Conservation (phyloP, 352 stramenopile species). For the Globisporangium spinosum region DNA sequence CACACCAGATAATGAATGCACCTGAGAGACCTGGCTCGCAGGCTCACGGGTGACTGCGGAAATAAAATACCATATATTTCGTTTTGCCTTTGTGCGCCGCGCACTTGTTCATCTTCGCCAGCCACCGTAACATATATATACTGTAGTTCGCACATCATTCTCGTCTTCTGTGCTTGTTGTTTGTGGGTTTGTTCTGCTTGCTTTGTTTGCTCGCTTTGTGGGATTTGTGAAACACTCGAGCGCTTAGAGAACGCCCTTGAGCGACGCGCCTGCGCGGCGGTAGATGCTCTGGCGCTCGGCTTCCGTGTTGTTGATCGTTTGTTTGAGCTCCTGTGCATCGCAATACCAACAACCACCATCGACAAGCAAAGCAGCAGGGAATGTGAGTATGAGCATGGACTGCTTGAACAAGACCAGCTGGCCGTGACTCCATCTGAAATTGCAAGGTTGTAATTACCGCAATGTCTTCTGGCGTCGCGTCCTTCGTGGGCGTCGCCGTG, state of each 20-base stretch:
- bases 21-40: neutral
- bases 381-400: neutral
- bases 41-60: neutral
- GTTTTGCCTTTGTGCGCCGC: neutral
- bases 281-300: conserved; percentile 79
- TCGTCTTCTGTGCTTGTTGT: conserved; percentile 3
- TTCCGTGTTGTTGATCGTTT: conserved; percentile 69
- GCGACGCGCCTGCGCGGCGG: conserved; percentile 66
- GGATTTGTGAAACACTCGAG: neutral
- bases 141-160: neutral
- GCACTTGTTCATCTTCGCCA: neutral
- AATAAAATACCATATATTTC: conserved; percentile 1
- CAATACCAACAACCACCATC: neutral
- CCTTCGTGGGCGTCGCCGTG: conserved; percentile 70
- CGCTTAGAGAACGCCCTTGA: conserved; percentile 73
- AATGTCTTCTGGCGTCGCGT: conserved; percentile 77
- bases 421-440: neutral
- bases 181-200: conserved; percentile 4
- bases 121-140: neutral
- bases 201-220: conserved; percentile 5
- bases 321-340: conserved; percentile 56
- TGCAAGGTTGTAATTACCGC: conserved; percentile 24
- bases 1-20: neutral
- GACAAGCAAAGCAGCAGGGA: neutral
- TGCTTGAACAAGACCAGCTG: neutral